Base-by-base conservation (phyloP, 2,329 filamentous ascomycete genomes). In the Stagonosporopsis tanaceti region DNA sequence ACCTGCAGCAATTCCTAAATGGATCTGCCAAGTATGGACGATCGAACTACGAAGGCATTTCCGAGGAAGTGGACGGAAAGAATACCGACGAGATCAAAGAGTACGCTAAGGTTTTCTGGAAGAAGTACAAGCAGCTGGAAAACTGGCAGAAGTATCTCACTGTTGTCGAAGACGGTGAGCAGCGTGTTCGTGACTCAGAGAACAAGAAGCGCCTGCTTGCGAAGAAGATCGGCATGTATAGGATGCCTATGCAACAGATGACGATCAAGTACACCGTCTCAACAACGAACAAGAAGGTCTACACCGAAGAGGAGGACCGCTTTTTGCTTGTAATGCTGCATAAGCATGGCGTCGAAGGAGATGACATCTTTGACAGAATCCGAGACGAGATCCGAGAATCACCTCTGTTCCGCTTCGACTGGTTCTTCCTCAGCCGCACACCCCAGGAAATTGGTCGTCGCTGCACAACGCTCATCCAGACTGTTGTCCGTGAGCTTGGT, bases 221-320 rank as follows among this genome's bases (percentile, higher is more conserved):
- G 62, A 96, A 93, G 85, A 99, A 99, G 85, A 91, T 99, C 85
- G 86, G 89, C 68, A 92, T 95, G 82, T 98, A 97, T 75, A 90
- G 95, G n/a, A 94, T 98, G 47, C 96, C 95, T 24, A 84, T 99
- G 15, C 95, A 99, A 77, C 95, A 99, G 78, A 87, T 99, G 71
- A 97, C 97, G 82, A 93, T 99, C 81, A 98, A 97, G 80, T 99
- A 99, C 78, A 97, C 93, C 0, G 95, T 99, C 27, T 97, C 93
- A 6, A 99, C 95, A 2, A 99, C 96, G 9, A 99, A 99, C 85
- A 99, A 99, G 82, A 99, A 99, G 81, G 93, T 99, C 1, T 99
- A 99, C 76, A 98, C 93, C 0, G 96, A 99, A 75, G 95, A 99
- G 74, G 95, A 99, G 76, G 95, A 99, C 74, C 87, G 95, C 3